phyloP scores from a whole-genome alignment of 169 alveolate species.

The Babesia ovata region DNA sequence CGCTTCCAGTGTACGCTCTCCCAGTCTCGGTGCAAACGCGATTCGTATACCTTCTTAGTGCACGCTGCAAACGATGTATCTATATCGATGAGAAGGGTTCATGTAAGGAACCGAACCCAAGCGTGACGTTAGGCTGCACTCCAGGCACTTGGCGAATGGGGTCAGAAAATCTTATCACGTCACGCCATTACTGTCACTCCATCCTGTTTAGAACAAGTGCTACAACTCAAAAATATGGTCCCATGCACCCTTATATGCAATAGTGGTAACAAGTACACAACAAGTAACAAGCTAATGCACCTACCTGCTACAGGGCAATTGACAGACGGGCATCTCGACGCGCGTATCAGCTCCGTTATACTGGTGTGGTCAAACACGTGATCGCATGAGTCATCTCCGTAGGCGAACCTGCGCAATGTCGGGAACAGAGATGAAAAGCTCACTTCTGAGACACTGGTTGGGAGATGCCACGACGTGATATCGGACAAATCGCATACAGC shows the following conservation, averaged over 20 bases:
- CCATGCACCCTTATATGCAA: too few species aligned
- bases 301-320: slow-evolving; percentile 77
- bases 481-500: slow-evolving; percentile 74
- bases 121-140: too few species aligned
- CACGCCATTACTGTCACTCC: too few species aligned
- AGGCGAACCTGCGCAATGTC: slow-evolving; percentile 60
- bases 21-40: slow-evolving; percentile 74
- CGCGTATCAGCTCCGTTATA: slow-evolving; percentile 49
- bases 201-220: too few species aligned
- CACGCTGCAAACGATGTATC: slow-evolving; percentile 64
- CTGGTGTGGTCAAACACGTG: slow-evolving; percentile 74
- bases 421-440: background rate
- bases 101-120: too few species aligned
- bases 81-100: too few species aligned
- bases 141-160: too few species aligned
- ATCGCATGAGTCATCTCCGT: slow-evolving; percentile 73
- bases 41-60: slow-evolving; percentile 70
- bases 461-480: slow-evolving; percentile 73
- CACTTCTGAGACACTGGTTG: slow-evolving; percentile 80
- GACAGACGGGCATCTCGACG: slow-evolving; percentile 60
- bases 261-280: background rate
- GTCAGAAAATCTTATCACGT: too few species aligned
- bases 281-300: background rate
- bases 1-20: slow-evolving; percentile 73
- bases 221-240: too few species aligned